A percentile compares a stretch with the other conserved stretches of the same genome.
phyloP scores from a whole-genome alignment of 2,329 filamentous ascomycete species.

The Cercospora brassicicola region DNA sequence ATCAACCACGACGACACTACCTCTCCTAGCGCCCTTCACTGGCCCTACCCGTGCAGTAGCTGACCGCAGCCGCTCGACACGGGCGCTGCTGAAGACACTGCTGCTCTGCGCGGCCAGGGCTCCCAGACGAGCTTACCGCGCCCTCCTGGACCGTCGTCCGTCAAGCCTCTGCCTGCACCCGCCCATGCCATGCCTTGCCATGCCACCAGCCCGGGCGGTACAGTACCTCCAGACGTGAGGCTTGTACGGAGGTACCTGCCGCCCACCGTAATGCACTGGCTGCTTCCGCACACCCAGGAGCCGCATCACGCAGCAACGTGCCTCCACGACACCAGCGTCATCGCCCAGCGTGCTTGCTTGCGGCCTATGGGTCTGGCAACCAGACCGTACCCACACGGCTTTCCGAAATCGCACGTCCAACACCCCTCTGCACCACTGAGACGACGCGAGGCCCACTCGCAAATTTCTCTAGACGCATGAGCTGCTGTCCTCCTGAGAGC shows the following conservation, averaged over 20 bases:
- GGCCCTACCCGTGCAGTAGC: neutral
- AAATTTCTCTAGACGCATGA: constrained; percentile 17
- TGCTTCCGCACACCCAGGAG: neutral
- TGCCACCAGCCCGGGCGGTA: neutral
- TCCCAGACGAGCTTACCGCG: constrained; percentile 14
- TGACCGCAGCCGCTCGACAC: neutral
- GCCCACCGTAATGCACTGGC: neutral
- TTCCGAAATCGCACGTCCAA: constrained; percentile 1
- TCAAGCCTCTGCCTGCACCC: constrained; percentile 2
- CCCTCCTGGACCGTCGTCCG: constrained; percentile 4
- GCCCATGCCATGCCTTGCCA: neutral
- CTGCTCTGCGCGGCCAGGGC: neutral
- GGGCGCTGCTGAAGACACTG: constrained; percentile 6
- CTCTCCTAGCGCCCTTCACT: neutral
- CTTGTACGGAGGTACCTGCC: neutral
- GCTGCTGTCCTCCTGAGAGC: neutral
- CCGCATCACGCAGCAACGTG: neutral
- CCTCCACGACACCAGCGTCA: constrained; percentile 8
- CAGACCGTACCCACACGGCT: constrained; percentile 8
- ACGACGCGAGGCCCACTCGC: constrained; percentile 14
- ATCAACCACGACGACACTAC: neutral
- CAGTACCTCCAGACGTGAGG: neutral
- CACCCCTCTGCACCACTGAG: neutral
- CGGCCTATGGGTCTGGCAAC: constrained; percentile 1
- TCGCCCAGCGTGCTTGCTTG: constrained; percentile 2